phyloP scores from a whole-genome alignment of 371 early-diverging fungal species.

The Dentiscutata heterogama region DNA sequence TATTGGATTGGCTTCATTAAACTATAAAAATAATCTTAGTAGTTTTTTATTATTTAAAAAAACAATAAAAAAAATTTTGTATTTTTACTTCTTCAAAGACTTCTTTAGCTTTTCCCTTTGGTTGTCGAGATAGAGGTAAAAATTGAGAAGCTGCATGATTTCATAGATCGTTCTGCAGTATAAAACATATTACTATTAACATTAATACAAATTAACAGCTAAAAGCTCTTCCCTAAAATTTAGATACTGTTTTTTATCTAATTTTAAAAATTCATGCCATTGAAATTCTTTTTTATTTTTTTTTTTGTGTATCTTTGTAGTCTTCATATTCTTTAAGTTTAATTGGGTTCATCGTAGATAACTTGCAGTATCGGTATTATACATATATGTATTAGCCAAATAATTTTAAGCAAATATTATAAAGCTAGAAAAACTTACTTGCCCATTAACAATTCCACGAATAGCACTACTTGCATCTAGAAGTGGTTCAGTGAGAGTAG shows the following conservation, averaged over 20 bases:
- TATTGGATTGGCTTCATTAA: neutral
- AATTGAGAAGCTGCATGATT: neutral
- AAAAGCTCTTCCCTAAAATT: neutral
- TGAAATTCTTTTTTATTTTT: constrained; percentile 1
- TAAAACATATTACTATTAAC: neutral
- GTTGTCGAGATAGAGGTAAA: neutral
- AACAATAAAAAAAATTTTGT: neutral
- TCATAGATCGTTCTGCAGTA: neutral
- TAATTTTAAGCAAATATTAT: neutral
- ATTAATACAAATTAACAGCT: too few relatives aligned
- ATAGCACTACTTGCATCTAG: neutral
- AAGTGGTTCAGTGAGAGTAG: neutral
- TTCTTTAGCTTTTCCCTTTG: neutral
- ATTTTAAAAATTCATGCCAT: neutral
- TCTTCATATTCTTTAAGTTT: neutral
- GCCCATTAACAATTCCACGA: neutral
- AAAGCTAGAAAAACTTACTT: neutral
- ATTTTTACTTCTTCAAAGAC: neutral
- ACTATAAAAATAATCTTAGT: neutral
- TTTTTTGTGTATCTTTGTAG: neutral
- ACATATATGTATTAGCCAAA: neutral
- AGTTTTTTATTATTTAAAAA: neutral
- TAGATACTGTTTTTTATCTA: neutral
- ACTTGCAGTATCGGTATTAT: neutral
- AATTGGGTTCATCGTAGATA: neutral